Evolutionary conservation across 75 land plant species (phyloP), one percentile per base, ranked within the genome.

Genomic region (Pinus albicaulis): DNA sequence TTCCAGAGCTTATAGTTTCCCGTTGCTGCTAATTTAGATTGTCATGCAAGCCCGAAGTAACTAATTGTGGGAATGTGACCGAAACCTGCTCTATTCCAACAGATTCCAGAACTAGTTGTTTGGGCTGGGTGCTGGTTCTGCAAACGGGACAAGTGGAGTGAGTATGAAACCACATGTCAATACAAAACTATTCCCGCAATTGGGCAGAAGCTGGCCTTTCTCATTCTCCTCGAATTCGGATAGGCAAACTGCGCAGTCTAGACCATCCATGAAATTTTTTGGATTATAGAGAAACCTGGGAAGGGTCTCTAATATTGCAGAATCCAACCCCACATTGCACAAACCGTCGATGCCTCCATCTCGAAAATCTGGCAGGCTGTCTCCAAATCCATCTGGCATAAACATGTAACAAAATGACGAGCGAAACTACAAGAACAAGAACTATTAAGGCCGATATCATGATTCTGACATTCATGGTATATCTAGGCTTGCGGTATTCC

Each of bases 311-410:
- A 83, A 44, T 4, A 85, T 74, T 5, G 74, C 38, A n/a, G 59
- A 59, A 60, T 79, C 76, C 57, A 85, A 74, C 6, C 86, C 87
- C 25, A 69, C 74, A 11, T 1, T 2, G 41, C 44, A 56, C 19
- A 55, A 77, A 55, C 38, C 74, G 79, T 6, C 73, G 12, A 25
- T 24, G 74, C 26, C 69, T 25, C 59, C 74, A 20, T 23, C 5
- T 17, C 2, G 59, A 53, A 5, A 56, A 7, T 7, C 74, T 56
- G 0, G 34, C 16, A 26, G 48, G 53, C 55, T 25, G 24, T 53
- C 85, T 69, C 87, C 87, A 85, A 77, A 85, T 78, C 87, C 87
- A 85, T 56, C 78, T 78, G 3, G 86, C 86, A 55, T 85, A 85
- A 36, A 85, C 26, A 59, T 85, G 86, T 4, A 85, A 65, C 1